Evolutionary conservation across 2,329 filamentous ascomycete species (phyloP).

Genomic region (Aspergillus glaucus): DNA sequence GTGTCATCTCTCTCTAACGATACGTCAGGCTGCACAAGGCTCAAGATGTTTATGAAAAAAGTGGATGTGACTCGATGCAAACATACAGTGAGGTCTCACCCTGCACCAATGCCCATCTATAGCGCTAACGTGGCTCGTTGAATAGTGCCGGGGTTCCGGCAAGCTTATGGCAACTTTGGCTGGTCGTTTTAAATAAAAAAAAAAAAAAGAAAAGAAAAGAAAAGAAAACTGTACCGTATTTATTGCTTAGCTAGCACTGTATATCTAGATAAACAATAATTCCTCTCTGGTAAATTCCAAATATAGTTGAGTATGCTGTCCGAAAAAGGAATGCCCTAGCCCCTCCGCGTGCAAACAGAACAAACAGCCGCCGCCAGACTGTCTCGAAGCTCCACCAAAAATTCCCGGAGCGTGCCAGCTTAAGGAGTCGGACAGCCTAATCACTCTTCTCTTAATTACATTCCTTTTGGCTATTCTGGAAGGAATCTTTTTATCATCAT

Average conservation of each 20-base stretch:
- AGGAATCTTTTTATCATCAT: conserved; percentile 47
- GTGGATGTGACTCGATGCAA: conserved; percentile 28
- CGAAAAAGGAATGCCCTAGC: conserved; percentile 17
- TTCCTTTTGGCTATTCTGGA: conserved; percentile 6
- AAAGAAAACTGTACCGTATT: background rate
- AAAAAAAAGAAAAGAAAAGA: no score
- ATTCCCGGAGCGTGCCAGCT: conserved; percentile 25
- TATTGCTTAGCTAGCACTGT: background rate
- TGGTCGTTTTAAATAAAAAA: conserved; percentile 7
- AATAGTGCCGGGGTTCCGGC: conserved; percentile 17
- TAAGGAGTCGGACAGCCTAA: conserved; percentile 8
- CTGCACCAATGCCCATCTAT: background rate
- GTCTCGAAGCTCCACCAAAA: conserved; percentile 30
- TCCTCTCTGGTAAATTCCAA: background rate
- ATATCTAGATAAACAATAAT: background rate
- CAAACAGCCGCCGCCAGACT: conserved; percentile 30
- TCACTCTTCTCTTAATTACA: conserved; percentile 5
- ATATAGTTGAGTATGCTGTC: background rate
- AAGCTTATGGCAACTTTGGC: conserved; percentile 9
- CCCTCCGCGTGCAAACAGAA: conserved; percentile 33
- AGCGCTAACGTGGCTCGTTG: background rate
- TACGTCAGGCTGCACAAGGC: conserved; percentile 34
- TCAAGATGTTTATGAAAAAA: conserved; percentile 32
- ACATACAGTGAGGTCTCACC: conserved; percentile 21
- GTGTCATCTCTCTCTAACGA: conserved; percentile 8